A percentile compares a stretch with the other conserved stretches of the same genome.
Conservation (phyloP, 2,329 filamentous ascomycete genomes). For the Zelopaecilomyces penicillatus region DNA sequence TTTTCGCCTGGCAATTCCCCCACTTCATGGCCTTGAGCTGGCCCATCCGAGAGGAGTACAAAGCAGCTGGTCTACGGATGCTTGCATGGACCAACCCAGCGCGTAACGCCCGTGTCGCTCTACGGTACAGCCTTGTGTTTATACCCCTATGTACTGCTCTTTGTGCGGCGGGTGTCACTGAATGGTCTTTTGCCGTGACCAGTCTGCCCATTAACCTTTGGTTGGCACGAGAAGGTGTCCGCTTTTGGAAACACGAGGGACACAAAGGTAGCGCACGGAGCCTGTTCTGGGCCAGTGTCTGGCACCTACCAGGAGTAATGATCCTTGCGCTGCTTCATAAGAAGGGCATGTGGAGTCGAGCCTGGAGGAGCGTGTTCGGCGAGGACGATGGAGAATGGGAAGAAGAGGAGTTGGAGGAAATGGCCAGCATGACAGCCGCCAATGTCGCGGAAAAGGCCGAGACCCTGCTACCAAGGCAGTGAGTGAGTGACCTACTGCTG, state of each 20-base stretch:
- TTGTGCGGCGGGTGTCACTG: slow-evolving; percentile 72
- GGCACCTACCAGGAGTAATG: slow-evolving; percentile 86
- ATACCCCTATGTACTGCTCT: slow-evolving; percentile 78
- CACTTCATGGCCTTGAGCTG: slow-evolving; percentile 95
- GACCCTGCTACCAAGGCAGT: slow-evolving; percentile 13
- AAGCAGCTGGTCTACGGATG: slow-evolving; percentile 59
- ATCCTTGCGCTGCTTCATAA: slow-evolving; percentile 88
- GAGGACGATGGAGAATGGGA: slow-evolving; percentile 46
- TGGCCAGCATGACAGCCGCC: slow-evolving; percentile 27
- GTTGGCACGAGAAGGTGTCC: slow-evolving; percentile 70
- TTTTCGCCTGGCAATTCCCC: slow-evolving; percentile 96
- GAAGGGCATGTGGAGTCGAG: slow-evolving; percentile 79
- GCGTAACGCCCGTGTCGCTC: slow-evolving; percentile 75
- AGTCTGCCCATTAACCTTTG: slow-evolving; percentile 78
- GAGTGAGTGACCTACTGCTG: background rate
- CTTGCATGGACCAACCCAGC: slow-evolving; percentile 80
- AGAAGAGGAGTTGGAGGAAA: slow-evolving; percentile 45
- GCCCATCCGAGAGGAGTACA: slow-evolving; percentile 84
- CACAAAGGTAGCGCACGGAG: slow-evolving; percentile 71
- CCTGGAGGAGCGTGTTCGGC: slow-evolving; percentile 64
- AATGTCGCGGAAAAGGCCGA: slow-evolving; percentile 13
- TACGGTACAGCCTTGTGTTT: slow-evolving; percentile 79
- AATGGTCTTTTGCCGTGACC: slow-evolving; percentile 74
- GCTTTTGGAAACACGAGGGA: slow-evolving; percentile 73
- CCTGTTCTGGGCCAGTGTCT: slow-evolving; percentile 95